Evolutionary conservation across 768 basidiomycete species (phyloP).

Genomic region (Dictyophora rubrovolvata): DNA sequence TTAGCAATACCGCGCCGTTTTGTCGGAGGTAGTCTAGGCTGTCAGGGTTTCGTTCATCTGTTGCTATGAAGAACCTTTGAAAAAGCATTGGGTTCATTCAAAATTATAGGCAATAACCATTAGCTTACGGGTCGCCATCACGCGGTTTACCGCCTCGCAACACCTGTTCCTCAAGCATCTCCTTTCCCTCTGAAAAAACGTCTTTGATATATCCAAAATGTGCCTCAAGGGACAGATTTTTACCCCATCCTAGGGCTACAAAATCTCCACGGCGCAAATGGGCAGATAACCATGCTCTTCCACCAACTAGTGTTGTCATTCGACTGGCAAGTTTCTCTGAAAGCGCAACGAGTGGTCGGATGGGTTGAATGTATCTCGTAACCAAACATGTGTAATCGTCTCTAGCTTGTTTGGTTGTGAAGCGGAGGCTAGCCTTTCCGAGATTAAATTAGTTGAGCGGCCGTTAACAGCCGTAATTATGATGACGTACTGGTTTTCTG

Average conservation of each 20-base stretch:
- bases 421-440: constrained; percentile 24
- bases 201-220: constrained; percentile 27
- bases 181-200: constrained; percentile 19
- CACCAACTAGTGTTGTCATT: constrained; percentile 21
- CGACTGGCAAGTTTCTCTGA: constrained; percentile 23
- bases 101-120: constrained; percentile 3
- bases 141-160: not conserved
- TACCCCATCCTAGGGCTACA: constrained; percentile 23
- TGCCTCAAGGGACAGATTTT: constrained; percentile 24
- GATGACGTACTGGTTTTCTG: constrained; percentile 29
- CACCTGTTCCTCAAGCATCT: constrained; percentile 4
- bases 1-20: constrained; percentile 30
- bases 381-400: constrained; percentile 24
- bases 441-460: not conserved
- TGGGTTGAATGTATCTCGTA: constrained; percentile 21
- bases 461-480: not conserved
- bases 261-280: constrained; percentile 37
- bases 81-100: constrained; percentile 11
- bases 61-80: constrained; percentile 27
- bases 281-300: constrained; percentile 31
- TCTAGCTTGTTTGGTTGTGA: constrained; percentile 22
- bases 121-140: constrained; percentile 14
- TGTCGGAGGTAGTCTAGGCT: constrained; percentile 23
- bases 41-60: constrained; percentile 30
- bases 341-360: constrained; percentile 20